Percentiles rank a stretch among this genome's conserved stretches.
Conservation (phyloP, 2,329 filamentous ascomycete genomes). For the Tolypocladium pustulatum region DNA sequence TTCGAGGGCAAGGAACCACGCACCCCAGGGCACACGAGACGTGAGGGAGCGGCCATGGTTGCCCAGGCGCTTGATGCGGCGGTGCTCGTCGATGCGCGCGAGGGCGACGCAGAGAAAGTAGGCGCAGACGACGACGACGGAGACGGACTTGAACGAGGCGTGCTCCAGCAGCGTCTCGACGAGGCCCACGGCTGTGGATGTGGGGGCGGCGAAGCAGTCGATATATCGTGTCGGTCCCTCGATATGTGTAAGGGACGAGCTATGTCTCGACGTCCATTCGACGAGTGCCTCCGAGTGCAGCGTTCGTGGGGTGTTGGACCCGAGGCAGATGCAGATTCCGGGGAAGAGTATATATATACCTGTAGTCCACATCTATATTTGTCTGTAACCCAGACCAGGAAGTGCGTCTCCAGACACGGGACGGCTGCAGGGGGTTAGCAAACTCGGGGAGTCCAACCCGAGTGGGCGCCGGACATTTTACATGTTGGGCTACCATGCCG, state of each 20-base stretch:
- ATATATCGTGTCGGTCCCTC: not conserved
- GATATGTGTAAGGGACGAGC: not conserved
- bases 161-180: slow-evolving; percentile 36
- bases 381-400: too few relatives aligned
- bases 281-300: not conserved
- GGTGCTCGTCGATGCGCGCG: slow-evolving; percentile 27
- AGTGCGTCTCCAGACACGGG: not conserved
- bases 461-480: not conserved
- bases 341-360: not conserved
- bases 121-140: slow-evolving; percentile 24
- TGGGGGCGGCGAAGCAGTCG: not conserved
- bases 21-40: slow-evolving; percentile 35
- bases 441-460: not conserved
- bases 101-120: slow-evolving; percentile 27
- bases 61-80: slow-evolving; percentile 35
- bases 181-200: slow-evolving; percentile 32
- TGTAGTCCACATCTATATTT: too few relatives aligned
- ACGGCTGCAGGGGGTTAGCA: not conserved
- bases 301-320: not conserved
- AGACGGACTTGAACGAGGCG: slow-evolving; percentile 28
- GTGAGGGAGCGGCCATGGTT: slow-evolving; percentile 26
- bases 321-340: not conserved
- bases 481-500: not conserved
- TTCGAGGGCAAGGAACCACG: slow-evolving; percentile 6
- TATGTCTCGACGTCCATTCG: not conserved